These are phyloP conservation scores for Trichoderma sp. DNA, from an alignment of 2,329 filamentous ascomycete genomes.

Conservation along the genomic window DNA sequence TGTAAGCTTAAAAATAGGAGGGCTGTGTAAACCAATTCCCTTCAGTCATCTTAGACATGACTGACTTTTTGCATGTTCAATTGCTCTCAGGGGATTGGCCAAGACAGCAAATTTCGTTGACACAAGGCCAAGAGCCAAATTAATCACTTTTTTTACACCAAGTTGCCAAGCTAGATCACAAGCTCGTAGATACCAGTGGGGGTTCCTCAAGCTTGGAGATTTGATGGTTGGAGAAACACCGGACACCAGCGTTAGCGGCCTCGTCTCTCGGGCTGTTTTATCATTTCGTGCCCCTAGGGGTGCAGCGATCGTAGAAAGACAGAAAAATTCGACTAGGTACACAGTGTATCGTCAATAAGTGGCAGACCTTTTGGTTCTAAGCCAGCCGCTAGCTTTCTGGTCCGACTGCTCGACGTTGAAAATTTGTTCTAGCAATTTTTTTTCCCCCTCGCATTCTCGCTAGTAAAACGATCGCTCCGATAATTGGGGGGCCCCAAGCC, in stretches of 20 bases:
- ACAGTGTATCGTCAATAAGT: constrained; percentile 16
- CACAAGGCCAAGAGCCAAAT: constrained; percentile 23
- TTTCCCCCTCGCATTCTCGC: background rate
- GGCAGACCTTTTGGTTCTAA: background rate
- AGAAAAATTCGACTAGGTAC: background rate
- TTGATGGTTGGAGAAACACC: background rate
- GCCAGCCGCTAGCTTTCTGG: constrained; percentile 16
- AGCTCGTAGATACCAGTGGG: background rate
- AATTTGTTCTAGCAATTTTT: constrained; percentile 13
- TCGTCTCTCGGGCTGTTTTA: constrained; percentile 9
- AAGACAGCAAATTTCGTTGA: background rate
- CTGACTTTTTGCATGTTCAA: constrained; percentile 6
- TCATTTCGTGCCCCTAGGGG: constrained; percentile 10
- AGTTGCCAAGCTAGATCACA: constrained; percentile 9
- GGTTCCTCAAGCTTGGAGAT: background rate
- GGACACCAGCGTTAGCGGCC: constrained; percentile 6
- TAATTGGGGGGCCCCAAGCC: background rate
- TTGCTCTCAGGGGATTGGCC: constrained; percentile 9
- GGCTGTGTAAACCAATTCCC: background rate
- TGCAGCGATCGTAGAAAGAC: background rate
- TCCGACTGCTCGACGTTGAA: constrained; percentile 2
- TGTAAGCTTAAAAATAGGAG: constrained; percentile 26
- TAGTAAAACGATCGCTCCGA: constrained; percentile 21
- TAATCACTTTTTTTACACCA: background rate
- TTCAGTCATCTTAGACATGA: background rate